phyloP scores from a whole-genome alignment of 495 filamentous ascomycete genomes.

The Penicillium ochrochloron region DNA sequence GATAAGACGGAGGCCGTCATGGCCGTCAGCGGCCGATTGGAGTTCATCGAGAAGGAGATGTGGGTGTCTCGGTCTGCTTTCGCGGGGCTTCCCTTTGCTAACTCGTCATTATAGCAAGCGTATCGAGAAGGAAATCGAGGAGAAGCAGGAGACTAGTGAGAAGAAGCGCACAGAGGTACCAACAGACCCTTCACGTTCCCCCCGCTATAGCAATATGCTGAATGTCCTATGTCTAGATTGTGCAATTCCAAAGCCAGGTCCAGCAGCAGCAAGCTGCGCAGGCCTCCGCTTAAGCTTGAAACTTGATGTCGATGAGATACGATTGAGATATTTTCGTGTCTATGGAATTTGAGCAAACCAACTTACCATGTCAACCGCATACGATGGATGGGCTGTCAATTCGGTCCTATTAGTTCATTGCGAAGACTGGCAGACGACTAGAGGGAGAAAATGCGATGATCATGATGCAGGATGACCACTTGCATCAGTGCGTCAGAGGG shows the following conservation, averaged over 20 bases:
- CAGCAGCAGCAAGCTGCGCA: slow-evolving; percentile 47
- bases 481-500: background rate
- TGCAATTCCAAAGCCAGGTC: slow-evolving; percentile 49
- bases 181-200: background rate
- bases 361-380: background rate
- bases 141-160: slow-evolving; percentile 80
- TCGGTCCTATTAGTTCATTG: background rate
- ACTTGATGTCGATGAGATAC: background rate
- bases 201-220: slow-evolving; percentile 16
- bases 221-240: slow-evolving; percentile 38
- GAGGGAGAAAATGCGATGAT: background rate
- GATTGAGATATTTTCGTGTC: background rate
- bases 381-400: background rate
- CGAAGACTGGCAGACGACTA: background rate
- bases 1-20: slow-evolving; percentile 84
- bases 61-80: slow-evolving; percentile 46
- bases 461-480: background rate
- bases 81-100: slow-evolving; percentile 9
- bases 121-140: slow-evolving; percentile 79
- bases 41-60: slow-evolving; percentile 96
- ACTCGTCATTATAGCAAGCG: slow-evolving; percentile 64
- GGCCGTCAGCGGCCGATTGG: slow-evolving; percentile 86
- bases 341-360: background rate
- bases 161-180: slow-evolving; percentile 73
- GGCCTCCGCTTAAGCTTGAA: slow-evolving; percentile 39